Evolutionary conservation across 1,284 basidiomycete genomes (phyloP).

Genomic region (Austroboletus novae-zelandiae): DNA sequence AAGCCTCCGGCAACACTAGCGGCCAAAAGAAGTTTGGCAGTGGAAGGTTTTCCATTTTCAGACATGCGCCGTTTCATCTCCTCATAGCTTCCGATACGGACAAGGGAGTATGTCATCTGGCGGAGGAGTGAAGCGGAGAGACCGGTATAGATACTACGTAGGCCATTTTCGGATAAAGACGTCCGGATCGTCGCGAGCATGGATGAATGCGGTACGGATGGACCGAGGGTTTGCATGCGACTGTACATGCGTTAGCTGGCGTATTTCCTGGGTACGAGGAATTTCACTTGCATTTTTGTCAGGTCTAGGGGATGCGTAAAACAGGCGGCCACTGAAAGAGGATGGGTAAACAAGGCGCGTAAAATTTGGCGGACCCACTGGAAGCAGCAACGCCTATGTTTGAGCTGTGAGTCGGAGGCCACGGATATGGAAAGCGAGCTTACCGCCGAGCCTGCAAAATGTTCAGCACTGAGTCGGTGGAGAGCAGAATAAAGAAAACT

Average conservation of each 20-base stretch:
- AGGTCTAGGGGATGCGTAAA: constrained; percentile 86
- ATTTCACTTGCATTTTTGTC: constrained; percentile 71
- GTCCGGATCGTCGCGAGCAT: constrained; percentile 55
- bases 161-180: constrained; percentile 59
- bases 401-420: background rate
- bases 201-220: constrained; percentile 49
- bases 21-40: constrained; percentile 55
- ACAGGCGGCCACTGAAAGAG: constrained; percentile 73
- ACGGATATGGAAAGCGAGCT: constrained; percentile 18
- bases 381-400: constrained; percentile 69
- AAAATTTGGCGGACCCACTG: constrained; percentile 33
- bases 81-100: constrained; percentile 85
- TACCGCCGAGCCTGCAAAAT: constrained; percentile 69
- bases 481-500: constrained; percentile 6
- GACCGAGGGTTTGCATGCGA: constrained; percentile 73
- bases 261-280: background rate
- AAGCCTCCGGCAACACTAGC: constrained; percentile 73
- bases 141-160: constrained; percentile 78
- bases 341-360: constrained; percentile 1
- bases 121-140: constrained; percentile 82
- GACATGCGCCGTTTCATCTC: constrained; percentile 62
- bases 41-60: constrained; percentile 46
- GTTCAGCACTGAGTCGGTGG: background rate
- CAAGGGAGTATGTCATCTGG: constrained; percentile 91
- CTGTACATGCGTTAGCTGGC: constrained; percentile 34